Evolutionary conservation across 2,329 filamentous ascomycete species (phyloP), one percentile per base, ranked within the genome.

Genomic region (Xylariaceae sp.): DNA sequence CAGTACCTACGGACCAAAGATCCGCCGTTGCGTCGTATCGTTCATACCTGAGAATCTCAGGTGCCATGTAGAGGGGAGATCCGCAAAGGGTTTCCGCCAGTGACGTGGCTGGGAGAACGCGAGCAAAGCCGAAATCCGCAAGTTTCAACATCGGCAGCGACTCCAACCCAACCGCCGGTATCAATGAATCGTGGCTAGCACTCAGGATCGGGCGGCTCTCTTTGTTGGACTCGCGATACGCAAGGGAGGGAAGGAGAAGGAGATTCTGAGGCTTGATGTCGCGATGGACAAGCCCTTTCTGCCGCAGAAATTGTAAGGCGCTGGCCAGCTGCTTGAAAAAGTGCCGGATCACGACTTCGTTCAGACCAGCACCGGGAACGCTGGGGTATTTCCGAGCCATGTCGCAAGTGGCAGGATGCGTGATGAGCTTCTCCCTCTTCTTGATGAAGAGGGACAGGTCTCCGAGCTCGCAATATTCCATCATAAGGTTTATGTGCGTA

Each of bases 181-280:
- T 83, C 36, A 92, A 68, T 1, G 87, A 89, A 54, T 89, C 78
- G 27, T 83, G 79, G 50, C 83, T 89, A 32, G 80, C 83, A 39
- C 72, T 73, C 56, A 92, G 79, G 37, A 92, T 79, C 13, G 84
- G 80, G 38, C 82, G 74, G 21, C 71, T 66, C 39, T 77, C 70
- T 35, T 75, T 73, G 38, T 68, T 65, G 30, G 72, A 68, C 36
- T 74, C 69, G 36, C 80, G 68, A 55, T 84, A 92, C 32, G 77
- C 77, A 5, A 77, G 68, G 2, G 89, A 84, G 3, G 92, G 92
- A 29, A 94, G 82, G 13, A 98, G 72, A 1, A 98, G 71, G 5
- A 98, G 74, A 50, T 98, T 98, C 56, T 98, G 92, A 5, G 92
- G 92, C 58, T 98, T 98, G 51, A 98, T 83, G 56, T 98, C 92